A percentile compares a stretch with the other conserved stretches of the same genome.
Conservation (phyloP, 1,139 yeast genomes). For the Torulaspora globosa region DNA sequence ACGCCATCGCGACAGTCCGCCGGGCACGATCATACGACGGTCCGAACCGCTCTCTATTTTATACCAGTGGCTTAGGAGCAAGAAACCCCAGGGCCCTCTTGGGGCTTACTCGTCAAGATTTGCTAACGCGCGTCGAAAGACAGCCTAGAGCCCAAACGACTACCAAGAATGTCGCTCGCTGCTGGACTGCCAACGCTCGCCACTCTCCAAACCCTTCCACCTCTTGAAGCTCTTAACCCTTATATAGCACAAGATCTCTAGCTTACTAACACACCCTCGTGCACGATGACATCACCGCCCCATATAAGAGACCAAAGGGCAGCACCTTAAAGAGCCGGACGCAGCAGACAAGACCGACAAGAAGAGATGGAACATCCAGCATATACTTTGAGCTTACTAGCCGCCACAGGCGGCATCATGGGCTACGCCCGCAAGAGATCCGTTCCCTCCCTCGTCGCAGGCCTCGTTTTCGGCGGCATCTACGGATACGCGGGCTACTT, state of each 20-base stretch:
- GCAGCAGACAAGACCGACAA: neutral
- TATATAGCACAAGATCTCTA: neutral
- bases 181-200: too few relatives aligned
- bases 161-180: too few relatives aligned
- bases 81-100: neutral
- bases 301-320: neutral
- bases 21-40: neutral
- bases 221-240: neutral
- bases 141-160: neutral
- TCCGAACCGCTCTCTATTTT: neutral
- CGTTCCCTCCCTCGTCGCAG: conserved; percentile 76
- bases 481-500: conserved; percentile 79
- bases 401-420: conserved; percentile 68
- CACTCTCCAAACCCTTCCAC: too few relatives aligned
- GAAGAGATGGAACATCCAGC: conserved; percentile 66
- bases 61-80: neutral
- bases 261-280: neutral
- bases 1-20: neutral
- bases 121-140: neutral
- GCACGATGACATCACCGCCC: neutral
- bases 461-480: conserved; percentile 60
- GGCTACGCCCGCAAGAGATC: conserved; percentile 62
- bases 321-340: too few relatives aligned
- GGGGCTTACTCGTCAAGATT: neutral
- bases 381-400: conserved; percentile 67